A percentile compares a stretch with the other conserved stretches of the same genome.
phyloP scores from a whole-genome alignment of 192 early-diverging fungal genomes.

The Rhizophagus prolifer region DNA sequence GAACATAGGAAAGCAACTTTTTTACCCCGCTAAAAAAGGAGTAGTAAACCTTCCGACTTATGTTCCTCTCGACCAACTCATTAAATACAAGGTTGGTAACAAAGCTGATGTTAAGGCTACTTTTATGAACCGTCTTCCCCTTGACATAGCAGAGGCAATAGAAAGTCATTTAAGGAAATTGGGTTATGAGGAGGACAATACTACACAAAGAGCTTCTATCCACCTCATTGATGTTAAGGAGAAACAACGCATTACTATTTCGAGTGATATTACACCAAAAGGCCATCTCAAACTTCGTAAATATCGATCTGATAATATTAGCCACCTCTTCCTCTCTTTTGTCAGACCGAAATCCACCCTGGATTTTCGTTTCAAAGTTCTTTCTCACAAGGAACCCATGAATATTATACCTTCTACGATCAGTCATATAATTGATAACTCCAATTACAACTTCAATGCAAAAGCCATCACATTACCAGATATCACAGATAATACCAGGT shows the following conservation, averaged over 20 bases:
- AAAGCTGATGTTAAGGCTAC: background rate
- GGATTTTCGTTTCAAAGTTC: constrained; percentile 6
- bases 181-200: background rate
- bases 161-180: background rate
- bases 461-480: background rate
- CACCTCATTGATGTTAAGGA: background rate
- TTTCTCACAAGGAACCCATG: background rate
- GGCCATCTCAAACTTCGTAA: background rate
- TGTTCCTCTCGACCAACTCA: background rate
- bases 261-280: background rate
- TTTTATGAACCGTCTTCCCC: background rate
- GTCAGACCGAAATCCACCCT: background rate
- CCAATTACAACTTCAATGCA: background rate
- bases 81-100: background rate
- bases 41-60: background rate
- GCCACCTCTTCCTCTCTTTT: background rate
- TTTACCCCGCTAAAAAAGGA: background rate
- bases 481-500: background rate
- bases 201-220: background rate
- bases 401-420: background rate
- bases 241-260: background rate
- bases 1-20: background rate
- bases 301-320: background rate
- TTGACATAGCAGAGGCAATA: background rate
- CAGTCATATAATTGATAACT: background rate